Conservation (phyloP, 2,329 filamentous ascomycete genomes). For the Penicillium sp. region DNA sequence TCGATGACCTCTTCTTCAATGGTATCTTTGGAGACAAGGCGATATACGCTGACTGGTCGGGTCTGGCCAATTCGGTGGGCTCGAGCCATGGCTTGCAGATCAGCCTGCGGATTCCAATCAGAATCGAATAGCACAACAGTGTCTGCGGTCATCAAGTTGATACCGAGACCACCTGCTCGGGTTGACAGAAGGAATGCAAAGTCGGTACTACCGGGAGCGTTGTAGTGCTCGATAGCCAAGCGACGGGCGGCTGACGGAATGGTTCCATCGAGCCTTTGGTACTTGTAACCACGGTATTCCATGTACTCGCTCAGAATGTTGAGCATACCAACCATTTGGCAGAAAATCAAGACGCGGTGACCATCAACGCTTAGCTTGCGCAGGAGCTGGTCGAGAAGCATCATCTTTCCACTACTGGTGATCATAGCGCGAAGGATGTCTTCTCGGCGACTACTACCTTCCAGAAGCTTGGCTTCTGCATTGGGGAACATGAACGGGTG, state of each 20-base stretch:
- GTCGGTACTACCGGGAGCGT: conserved; percentile 91
- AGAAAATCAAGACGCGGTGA: conserved; percentile 96
- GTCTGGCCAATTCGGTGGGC: conserved; percentile 98
- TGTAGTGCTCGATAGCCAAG: conserved; percentile 97
- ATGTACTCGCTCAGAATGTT: conserved; percentile 95
- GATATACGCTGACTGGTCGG: conserved; percentile 92
- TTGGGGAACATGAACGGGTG: conserved; percentile 98
- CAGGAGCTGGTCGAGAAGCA: conserved; percentile 93
- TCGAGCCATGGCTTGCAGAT: conserved; percentile 96
- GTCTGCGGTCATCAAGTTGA: conserved; percentile 98
- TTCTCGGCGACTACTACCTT: conserved; percentile 77
- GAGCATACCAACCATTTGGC: conserved; percentile 99
- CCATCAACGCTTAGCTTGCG: conserved; percentile 91
- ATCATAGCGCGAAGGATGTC: conserved; percentile 91
- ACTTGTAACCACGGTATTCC: conserved; percentile 88
- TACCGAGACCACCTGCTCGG: conserved; percentile 92
- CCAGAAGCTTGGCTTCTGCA: conserved; percentile 85
- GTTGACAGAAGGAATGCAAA: conserved; percentile 97
- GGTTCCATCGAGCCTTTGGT: conserved; percentile 92
- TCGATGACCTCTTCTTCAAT: conserved; percentile 98
- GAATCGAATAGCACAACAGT: conserved; percentile 98
- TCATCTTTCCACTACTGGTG: conserved; percentile 98
- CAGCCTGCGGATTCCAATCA: conserved; percentile 94
- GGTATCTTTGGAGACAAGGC: conserved; percentile 95
- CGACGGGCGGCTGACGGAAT: conserved; percentile 85